Percentiles rank a stretch among this genome's conserved stretches.
These are phyloP conservation scores for Neurospora terricola DNA, from an alignment of 495 filamentous ascomycete genomes.

Conservation along the genomic window DNA sequence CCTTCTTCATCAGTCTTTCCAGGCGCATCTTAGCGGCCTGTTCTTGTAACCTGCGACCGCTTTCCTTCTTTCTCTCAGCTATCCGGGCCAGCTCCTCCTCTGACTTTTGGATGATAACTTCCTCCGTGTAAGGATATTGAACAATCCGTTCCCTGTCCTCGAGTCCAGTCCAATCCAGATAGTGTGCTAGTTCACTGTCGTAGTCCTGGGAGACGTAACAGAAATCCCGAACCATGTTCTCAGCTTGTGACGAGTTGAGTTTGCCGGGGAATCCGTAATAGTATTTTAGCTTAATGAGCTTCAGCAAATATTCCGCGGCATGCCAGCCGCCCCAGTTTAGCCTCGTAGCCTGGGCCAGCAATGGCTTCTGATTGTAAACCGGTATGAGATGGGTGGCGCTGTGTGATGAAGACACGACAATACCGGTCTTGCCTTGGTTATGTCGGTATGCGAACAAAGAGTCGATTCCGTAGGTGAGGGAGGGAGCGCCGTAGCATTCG, in stretches of 20 bases:
- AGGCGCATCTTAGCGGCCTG: constrained; percentile 95
- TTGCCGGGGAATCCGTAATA: constrained; percentile 70
- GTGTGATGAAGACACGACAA: constrained; percentile 86
- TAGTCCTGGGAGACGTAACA: constrained; percentile 84
- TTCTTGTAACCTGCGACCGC: constrained; percentile 81
- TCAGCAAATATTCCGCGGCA: constrained; percentile 77
- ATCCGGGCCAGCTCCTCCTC: constrained; percentile 84
- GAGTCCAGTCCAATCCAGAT: constrained; percentile 77
- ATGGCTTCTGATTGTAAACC: constrained; percentile 71
- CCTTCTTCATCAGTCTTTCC: constrained; percentile 89
- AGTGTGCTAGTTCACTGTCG: constrained; percentile 59
- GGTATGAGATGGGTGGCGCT: constrained; percentile 95
- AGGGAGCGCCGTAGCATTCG: constrained; percentile 84
- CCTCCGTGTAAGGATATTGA: constrained; percentile 89
- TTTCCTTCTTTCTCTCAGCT: constrained; percentile 87
- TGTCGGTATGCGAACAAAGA: constrained; percentile 90
- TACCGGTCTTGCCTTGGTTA: constrained; percentile 77
- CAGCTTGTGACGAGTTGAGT: constrained; percentile 73
- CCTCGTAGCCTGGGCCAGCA: constrained; percentile 73
- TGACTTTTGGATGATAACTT: constrained; percentile 76
- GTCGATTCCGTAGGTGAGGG: constrained; percentile 87
- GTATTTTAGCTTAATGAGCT: constrained; percentile 88
- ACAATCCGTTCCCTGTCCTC: constrained; percentile 82
- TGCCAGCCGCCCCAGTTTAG: constrained; percentile 94
- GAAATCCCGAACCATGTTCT: constrained; percentile 77